These are phyloP conservation scores for Lophiotrema nucula DNA, from an alignment of 495 filamentous ascomycete species.

Conservation along the genomic window DNA sequence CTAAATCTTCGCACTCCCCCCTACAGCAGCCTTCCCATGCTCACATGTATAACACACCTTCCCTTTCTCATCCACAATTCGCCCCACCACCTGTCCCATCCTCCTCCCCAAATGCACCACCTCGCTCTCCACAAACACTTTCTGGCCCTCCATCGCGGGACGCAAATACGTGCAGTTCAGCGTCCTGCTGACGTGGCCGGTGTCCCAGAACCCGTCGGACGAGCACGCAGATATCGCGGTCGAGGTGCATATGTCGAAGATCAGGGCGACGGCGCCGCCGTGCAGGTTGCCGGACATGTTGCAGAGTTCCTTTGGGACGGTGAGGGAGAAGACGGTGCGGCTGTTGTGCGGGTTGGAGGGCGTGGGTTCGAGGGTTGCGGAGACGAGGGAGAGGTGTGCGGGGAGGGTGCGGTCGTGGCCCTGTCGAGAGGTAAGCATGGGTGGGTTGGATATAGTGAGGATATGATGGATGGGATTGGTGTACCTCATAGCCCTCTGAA, in stretches of 20 bases:
- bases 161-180: constrained; percentile 43
- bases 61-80: constrained; percentile 33
- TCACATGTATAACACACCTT: constrained; percentile 41
- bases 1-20: constrained; percentile 15
- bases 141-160: constrained; percentile 36
- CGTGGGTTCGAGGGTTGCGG: constrained; percentile 19
- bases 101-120: constrained; percentile 38
- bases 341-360: constrained; percentile 20
- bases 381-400: constrained; percentile 15
- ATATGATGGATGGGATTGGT: not conserved
- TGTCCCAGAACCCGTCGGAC: constrained; percentile 37
- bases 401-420: constrained; percentile 23
- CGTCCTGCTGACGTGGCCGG: constrained; percentile 39
- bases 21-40: constrained; percentile 41
- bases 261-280: constrained; percentile 38
- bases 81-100: constrained; percentile 33
- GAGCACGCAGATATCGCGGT: constrained; percentile 31
- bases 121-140: constrained; percentile 39
- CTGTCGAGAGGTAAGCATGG: constrained; percentile 2
- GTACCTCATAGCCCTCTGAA: constrained; percentile 15
- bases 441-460: not conserved
- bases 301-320: constrained; percentile 32
- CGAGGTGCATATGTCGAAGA: constrained; percentile 43
- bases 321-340: constrained; percentile 35
- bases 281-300: constrained; percentile 41